Evolutionary conservation across 306 rosid genomes (phyloP), one percentile per base, ranked within the genome.

Genomic region (Ochetophila trinervis): DNA sequence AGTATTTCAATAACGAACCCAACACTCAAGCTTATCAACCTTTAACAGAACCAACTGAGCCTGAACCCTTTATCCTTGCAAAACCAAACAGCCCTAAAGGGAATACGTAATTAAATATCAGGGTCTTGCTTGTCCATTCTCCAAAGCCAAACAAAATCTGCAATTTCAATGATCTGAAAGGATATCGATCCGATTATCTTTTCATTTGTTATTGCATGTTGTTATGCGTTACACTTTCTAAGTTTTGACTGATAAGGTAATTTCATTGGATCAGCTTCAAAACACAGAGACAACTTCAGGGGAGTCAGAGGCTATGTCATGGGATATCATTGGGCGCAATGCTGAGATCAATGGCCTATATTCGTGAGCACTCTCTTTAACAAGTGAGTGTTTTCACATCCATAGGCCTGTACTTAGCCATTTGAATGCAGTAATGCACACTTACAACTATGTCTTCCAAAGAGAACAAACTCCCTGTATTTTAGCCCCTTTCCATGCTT

Each of bases 281-380:
- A 91, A 78, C 59, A 59, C 89, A 1, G 93, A 86, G 75, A 79
- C 97, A 70, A 86, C 76, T 74, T 72, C 96, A 69, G 95, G 97
- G 36, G 96, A 83, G 74, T 82, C 93, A 1, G 98, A 89, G 78
- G 93, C 87, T 45, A 89, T 89, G 66, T 84, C 97, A 52, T 85
- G 70, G 83, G 95, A 93, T 62, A 90, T n/a, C 98, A 53, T 79
- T 93, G 70, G 91, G 88, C 53, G 98, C 98, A 59, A 89, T 93
- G 88, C 83, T 89, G 37, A 87, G 96, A 78, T 93, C 97, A 72
- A 93, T 93, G 96, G 85, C 96, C 57, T 93, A 93, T 74, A 93
- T 87, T 59, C 97, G 95, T 0, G 93, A 93, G 87, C 98, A 92
- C 64, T 49, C 76, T 67, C 57, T 71, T 44, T n/a, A 61, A 65